Base-by-base conservation (phyloP, 176 grass and related monocot genomes). In the Oryza officinalis region DNA sequence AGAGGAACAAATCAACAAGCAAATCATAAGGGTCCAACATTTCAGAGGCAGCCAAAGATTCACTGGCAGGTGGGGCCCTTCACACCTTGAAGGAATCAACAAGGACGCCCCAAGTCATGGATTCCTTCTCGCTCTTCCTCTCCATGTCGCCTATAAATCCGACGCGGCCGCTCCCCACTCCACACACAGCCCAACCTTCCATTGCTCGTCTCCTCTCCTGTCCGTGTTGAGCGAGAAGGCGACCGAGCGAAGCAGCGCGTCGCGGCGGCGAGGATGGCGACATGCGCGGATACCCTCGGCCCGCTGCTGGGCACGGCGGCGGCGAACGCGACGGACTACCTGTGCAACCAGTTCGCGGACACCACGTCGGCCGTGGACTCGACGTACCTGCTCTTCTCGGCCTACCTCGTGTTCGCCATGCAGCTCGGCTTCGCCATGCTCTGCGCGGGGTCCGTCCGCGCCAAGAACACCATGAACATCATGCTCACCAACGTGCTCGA, bases 381-480 rank as follows among this genome's bases (percentile, higher is more conserved):
- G 10, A 94, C 94, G 13, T 97, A 97, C 85, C 94, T 94, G 30
- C 87, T 97, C 72, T 97, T 97, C 91, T 97, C 94, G 6, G 94
- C 94, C 0, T 97, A 97, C 89, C 91, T 97, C 4, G 94, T 97
- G 0, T 97, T 97, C 82, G 87, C 94, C 44, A 97, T 97, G 94
- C 94, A 97, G 80, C 94, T 97, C 3, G 91, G 94, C 27, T 97
- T 97, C 72, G 94, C 91, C 25, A 97, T 97, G 94, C 94, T 97
- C 67, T 97, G 91, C 60, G 94, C 91, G 1, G 94, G 94, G 0
- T 97, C 91, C 45, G 94, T 97, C 28, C 91, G 94, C 69, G 94
- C 94, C 71, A 97, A 97, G 89, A 97, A 97, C 91, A 94, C 94
- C 67, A 94, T 97, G 94, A 97, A 94, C 85, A 97, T 94, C 72